Percentiles rank a stretch among this genome's conserved stretches.
phyloP scores from a whole-genome alignment of 305 asterid species.

The Fraxinus baroniana region DNA sequence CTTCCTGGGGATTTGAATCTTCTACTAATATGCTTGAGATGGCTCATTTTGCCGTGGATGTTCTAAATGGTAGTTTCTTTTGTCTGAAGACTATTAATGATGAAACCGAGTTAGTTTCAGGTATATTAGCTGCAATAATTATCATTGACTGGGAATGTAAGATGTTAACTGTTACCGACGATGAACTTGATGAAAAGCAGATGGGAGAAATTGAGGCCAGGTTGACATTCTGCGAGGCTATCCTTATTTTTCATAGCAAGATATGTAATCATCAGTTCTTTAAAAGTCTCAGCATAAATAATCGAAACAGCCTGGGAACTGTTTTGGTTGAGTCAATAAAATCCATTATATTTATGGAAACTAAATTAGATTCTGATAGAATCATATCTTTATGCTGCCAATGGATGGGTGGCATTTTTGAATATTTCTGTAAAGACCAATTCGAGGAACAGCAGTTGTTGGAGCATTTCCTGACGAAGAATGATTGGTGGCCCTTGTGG shows the following conservation, averaged over 20 bases:
- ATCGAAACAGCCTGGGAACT: slow-evolving; percentile 48
- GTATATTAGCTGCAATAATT: slow-evolving; percentile 61
- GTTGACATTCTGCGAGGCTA: slow-evolving; percentile 58
- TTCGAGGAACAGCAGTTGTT: slow-evolving; percentile 77
- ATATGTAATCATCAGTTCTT: slow-evolving; percentile 50
- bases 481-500: slow-evolving; percentile 76
- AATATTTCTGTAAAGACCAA: slow-evolving; percentile 60
- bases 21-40: slow-evolving; percentile 49
- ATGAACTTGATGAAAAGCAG: slow-evolving; percentile 46
- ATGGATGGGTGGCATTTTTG: slow-evolving; percentile 65
- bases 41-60: slow-evolving; percentile 70
- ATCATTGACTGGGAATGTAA: slow-evolving; percentile 82
- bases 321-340: slow-evolving; percentile 58
- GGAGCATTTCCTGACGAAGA: slow-evolving; percentile 59
- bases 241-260: slow-evolving; percentile 51
- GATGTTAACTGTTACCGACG: slow-evolving; percentile 43
- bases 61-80: slow-evolving; percentile 72
- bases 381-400: slow-evolving; percentile 69
- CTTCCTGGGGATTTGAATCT: slow-evolving; percentile 38
- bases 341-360: slow-evolving; percentile 47
- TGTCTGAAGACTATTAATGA: slow-evolving; percentile 48
- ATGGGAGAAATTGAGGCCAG: slow-evolving; percentile 45
- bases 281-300: slow-evolving; percentile 35
- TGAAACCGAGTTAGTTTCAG: slow-evolving; percentile 61
- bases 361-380: slow-evolving; percentile 42